phyloP scores from a whole-genome alignment of 2,329 filamentous ascomycete species.

The Fusarium pseudocircinatum region DNA sequence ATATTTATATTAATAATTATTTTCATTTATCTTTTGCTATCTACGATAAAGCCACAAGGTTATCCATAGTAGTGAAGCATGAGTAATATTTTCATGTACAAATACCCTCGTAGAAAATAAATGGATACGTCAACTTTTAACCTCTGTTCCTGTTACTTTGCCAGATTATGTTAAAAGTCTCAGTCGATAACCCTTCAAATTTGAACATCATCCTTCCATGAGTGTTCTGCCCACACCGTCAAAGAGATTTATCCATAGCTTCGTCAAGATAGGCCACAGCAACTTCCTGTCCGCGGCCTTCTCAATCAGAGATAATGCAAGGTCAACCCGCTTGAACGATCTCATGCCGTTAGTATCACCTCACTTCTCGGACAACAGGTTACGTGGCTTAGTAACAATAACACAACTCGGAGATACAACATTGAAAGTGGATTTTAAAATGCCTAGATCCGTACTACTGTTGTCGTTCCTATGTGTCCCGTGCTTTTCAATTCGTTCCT shows the following conservation, averaged over 20 bases:
- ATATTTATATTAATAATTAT: not conserved
- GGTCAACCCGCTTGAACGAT: too few species aligned
- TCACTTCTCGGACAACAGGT: not conserved
- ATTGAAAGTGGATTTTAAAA: too few species aligned
- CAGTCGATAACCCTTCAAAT: too few species aligned
- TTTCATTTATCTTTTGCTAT: fast-evolving
- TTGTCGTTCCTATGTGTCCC: fast-evolving
- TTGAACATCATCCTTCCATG: not conserved
- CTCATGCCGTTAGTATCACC: too few species aligned
- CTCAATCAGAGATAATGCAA: too few species aligned
- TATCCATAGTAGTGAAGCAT: not conserved
- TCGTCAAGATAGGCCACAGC: too few species aligned
- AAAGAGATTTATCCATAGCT: not conserved
- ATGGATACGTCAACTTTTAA: fast-evolving
- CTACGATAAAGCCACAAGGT: fast-evolving
- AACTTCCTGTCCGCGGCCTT: too few species aligned
- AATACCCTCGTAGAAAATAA: fast-evolving
- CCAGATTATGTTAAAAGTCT: fast-evolving
- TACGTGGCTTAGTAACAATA: not conserved
- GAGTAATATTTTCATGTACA: too few species aligned
- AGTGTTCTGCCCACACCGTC: too few species aligned
- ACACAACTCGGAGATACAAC: not conserved
- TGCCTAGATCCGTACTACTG: too few species aligned
- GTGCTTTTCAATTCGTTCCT: not conserved
- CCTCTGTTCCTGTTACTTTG: too few species aligned